These are phyloP conservation scores for Phytophthora palmivora DNA, from an alignment of 352 stramenopile genomes.

Conservation along the genomic window DNA sequence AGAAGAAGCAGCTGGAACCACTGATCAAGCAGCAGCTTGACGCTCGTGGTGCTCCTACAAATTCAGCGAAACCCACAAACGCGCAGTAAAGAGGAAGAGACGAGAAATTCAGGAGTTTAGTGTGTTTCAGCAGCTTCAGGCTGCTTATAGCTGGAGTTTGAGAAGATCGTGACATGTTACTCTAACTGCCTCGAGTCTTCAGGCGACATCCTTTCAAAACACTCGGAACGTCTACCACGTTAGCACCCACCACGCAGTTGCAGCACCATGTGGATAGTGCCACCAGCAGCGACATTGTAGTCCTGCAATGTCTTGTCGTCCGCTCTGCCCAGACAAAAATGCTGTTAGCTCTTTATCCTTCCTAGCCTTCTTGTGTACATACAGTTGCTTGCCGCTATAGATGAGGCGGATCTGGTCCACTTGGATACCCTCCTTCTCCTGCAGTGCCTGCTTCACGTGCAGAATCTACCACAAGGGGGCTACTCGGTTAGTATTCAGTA, in stretches of 20 bases:
- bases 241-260: slow-evolving; percentile 95
- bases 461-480: slow-evolving; percentile 78
- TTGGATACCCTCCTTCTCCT: slow-evolving; percentile 98
- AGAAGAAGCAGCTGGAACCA: slow-evolving; percentile 87
- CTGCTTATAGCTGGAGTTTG: slow-evolving; percentile 19
- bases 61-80: slow-evolving; percentile 26
- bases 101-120: slow-evolving; percentile 6
- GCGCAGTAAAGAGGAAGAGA: slow-evolving; percentile 23
- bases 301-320: slow-evolving; percentile 97
- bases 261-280: slow-evolving; percentile 99
- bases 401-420: slow-evolving; percentile 94
- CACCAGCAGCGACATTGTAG: slow-evolving; percentile 97
- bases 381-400: slow-evolving; percentile 98
- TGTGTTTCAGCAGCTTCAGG: slow-evolving; percentile 20
- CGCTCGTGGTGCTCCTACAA: slow-evolving; percentile 20
- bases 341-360: too few species aligned
- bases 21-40: slow-evolving; percentile 79
- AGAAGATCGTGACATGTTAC: slow-evolving; percentile 24
- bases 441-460: slow-evolving; percentile 97
- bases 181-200: slow-evolving; percentile 30
- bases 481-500: background rate
- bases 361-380: slow-evolving; percentile 19
- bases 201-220: slow-evolving; percentile 10
- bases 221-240: too few species aligned
- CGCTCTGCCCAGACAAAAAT: slow-evolving; percentile 46